These are phyloP conservation scores for Peronospora belbahrii DNA, from an alignment of 352 stramenopile genomes.

Conservation along the genomic window DNA sequence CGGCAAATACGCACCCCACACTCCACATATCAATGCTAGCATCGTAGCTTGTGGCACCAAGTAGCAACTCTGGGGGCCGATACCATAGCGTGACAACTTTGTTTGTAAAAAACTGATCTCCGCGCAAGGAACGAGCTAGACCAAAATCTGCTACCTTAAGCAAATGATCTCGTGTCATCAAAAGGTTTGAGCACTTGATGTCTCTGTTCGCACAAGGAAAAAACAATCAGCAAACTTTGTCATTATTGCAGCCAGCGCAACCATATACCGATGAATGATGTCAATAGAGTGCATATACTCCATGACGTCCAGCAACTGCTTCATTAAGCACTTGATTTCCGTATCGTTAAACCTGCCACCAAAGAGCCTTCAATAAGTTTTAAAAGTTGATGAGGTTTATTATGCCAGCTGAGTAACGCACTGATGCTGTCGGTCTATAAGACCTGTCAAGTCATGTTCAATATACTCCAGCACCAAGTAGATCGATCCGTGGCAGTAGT, in stretches of 20 bases:
- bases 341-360: constrained; percentile 64
- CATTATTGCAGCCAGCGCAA: background rate
- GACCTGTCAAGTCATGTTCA: constrained; percentile 83
- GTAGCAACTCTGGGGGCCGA: constrained; percentile 88
- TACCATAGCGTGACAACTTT: constrained; percentile 96
- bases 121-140: constrained; percentile 74
- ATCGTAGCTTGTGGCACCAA: constrained; percentile 91
- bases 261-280: constrained; percentile 72
- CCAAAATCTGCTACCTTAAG: constrained; percentile 86
- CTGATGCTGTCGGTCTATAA: constrained; percentile 82
- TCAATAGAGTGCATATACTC: constrained; percentile 84
- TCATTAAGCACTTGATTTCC: constrained; percentile 85
- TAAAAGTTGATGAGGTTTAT: background rate
- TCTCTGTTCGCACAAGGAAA: constrained; percentile 28
- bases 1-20: constrained; percentile 86
- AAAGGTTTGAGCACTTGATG: constrained; percentile 91
- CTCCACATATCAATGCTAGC: constrained; percentile 94
- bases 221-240: background rate
- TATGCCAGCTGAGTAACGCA: constrained; percentile 20
- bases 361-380: background rate
- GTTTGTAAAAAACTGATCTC: constrained; percentile 89
- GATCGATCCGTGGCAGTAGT: constrained; percentile 83
- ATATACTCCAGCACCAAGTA: constrained; percentile 86
- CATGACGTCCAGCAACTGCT: constrained; percentile 81
- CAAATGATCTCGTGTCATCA: constrained; percentile 69